Conservation (phyloP, 129 eudicot genomes). For the Helianthus tuberosus region DNA sequence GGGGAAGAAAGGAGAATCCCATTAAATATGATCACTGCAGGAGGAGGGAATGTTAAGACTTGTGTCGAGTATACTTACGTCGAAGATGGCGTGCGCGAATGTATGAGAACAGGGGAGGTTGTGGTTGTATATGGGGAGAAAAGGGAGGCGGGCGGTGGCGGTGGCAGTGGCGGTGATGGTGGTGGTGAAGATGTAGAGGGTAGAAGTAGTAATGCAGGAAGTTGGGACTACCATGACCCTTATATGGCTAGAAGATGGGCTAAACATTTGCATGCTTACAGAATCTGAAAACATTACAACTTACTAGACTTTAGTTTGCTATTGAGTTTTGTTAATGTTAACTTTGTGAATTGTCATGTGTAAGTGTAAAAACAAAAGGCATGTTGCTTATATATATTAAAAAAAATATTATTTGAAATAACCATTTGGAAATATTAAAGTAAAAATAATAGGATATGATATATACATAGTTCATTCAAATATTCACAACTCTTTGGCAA, state of each 20-base stretch:
- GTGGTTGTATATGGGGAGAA: constrained; percentile 48
- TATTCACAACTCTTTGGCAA: no score
- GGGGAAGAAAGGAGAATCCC: constrained; percentile 86
- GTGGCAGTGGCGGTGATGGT: constrained; percentile 18
- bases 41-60: constrained; percentile 33
- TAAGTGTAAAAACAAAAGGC: not conserved
- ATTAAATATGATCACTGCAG: constrained; percentile 33
- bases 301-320: not conserved
- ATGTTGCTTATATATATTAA: not conserved
- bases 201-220: constrained; percentile 58
- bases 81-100: constrained; percentile 51
- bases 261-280: constrained; percentile 77
- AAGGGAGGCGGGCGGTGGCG: constrained; percentile 32
- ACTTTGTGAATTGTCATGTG: constrained; percentile 11
- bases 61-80: constrained; percentile 71
- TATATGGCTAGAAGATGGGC: constrained; percentile 98
- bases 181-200: constrained; percentile 44
- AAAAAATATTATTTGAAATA: not conserved
- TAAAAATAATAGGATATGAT: no score
- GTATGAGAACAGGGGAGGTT: constrained; percentile 59
- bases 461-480: no score
- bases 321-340: constrained; percentile 22
- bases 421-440: no score
- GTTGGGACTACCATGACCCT: constrained; percentile 86
- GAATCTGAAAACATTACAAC: constrained; percentile 35